Conservation (phyloP, 768 basidiomycete genomes). For the Basidioascus undulatus region DNA sequence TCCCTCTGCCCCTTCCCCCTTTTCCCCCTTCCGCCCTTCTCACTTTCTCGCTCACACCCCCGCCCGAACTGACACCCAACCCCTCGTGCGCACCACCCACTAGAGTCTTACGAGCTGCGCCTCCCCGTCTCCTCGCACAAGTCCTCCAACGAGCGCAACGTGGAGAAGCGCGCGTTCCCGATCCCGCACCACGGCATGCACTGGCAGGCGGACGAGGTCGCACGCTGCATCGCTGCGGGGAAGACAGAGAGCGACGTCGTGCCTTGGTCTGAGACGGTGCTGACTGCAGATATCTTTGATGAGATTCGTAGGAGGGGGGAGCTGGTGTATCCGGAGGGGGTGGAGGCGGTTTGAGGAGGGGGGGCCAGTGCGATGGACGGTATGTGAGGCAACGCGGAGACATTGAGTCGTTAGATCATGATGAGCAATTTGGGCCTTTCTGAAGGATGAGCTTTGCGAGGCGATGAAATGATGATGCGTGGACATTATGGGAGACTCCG, state of each 20-base stretch:
- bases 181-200: slow-evolving; percentile 34
- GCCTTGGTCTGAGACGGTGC: slow-evolving; percentile 52
- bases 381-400: too few species aligned
- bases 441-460: too few species aligned
- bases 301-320: slow-evolving; percentile 42
- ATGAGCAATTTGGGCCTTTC: too few species aligned
- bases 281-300: slow-evolving; percentile 69
- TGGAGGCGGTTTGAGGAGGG: too few species aligned
- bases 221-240: slow-evolving; percentile 45
- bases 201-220: slow-evolving; percentile 74
- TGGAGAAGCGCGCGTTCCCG: background rate
- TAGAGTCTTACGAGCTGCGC: too few species aligned
- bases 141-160: background rate
- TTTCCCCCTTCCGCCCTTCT: too few species aligned
- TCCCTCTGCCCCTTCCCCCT: slow-evolving; percentile 30
- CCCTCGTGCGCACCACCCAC: background rate
- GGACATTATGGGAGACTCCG: too few species aligned
- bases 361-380: too few species aligned
- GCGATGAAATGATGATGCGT: too few species aligned
- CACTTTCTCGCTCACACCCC: slow-evolving; percentile 3
- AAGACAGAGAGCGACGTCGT: slow-evolving; percentile 49
- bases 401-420: too few species aligned
- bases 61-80: background rate
- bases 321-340: too few species aligned
- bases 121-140: background rate